These are phyloP conservation scores for Chlorella ohadii DNA, from an alignment of 139 green algal species.

Conservation along the genomic window DNA sequence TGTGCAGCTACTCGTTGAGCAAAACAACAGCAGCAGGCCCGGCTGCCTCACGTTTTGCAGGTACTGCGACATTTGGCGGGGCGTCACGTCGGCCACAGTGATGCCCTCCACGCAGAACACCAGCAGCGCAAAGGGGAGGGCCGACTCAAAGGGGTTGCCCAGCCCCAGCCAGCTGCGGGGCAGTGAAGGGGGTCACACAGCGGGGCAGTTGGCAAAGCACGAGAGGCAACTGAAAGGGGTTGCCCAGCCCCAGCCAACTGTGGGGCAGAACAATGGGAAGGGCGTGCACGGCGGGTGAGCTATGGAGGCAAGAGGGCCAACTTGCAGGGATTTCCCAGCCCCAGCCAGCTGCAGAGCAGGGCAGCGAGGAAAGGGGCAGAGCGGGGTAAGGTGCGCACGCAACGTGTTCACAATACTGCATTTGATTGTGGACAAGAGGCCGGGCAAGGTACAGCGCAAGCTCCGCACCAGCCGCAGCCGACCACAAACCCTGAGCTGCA, in stretches of 20 bases:
- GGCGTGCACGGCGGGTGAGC: too few species aligned
- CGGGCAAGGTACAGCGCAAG: too few species aligned
- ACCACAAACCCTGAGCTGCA: too few species aligned
- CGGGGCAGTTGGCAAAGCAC: too few species aligned
- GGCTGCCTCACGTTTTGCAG: conserved; percentile 8
- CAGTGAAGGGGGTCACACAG: conserved; percentile 25
- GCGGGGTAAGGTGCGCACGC: too few species aligned
- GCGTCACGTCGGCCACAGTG: conserved; percentile 35
- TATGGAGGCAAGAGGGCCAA: neutral
- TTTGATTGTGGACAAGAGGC: too few species aligned
- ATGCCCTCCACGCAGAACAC: conserved; percentile 38
- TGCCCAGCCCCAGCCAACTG: neutral
- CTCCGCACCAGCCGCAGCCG: too few species aligned
- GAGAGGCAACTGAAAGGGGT: neutral
- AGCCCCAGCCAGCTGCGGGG: conserved; percentile 5
- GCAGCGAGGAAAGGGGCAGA: too few species aligned
- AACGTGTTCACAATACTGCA: too few species aligned
- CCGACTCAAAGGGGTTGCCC: neutral
- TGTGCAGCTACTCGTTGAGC: too few species aligned
- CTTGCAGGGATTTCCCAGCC: neutral
- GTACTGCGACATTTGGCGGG: conserved; percentile 33
- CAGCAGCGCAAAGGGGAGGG: conserved; percentile 32
- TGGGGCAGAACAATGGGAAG: neutral
- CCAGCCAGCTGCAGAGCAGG: neutral
- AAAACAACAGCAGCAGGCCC: neutral